Evolutionary conservation across 306 rosid species (phyloP), one percentile per base, ranked within the genome.

Genomic region (Mimosa pudica): DNA sequence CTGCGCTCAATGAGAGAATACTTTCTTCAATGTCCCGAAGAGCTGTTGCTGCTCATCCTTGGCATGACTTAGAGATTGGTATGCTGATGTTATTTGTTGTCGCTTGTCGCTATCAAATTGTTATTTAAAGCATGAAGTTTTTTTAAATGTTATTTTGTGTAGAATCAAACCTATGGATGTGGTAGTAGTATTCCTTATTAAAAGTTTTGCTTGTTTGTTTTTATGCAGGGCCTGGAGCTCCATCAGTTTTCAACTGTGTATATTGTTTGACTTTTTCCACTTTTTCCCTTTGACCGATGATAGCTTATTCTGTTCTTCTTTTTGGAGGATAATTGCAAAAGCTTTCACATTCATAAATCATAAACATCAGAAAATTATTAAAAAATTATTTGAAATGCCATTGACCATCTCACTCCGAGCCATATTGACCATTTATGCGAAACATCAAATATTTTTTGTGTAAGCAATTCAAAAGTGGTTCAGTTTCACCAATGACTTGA

Each of bases 41-140:
- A 90, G 83, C 96, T 69, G 80, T 92, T 78, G 98, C 98, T 70
- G 98, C 98, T 83, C 99, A 95, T 81, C 97, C 99, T 41, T 95
- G 99, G 99, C 99, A 95, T 62, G 99, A 95, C 79, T 80, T 95
- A 48, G 99, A 95, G 89, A 95, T 95, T 44, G 98, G 99, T 95
- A 83, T 24, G 33, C 7, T 33, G 45, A 30, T n/a, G 61, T 38
- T 14, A 44, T 68, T 33, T 44, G 79, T 9, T 3, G 6, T 68
- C 58, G 5, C 74, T 13, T 3, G 8, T 71, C 47, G 9, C 55
- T 8, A 73, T 80, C 67, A 41, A 10, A 51, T 60, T 63, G 79
- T 54, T 8, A 30, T 76, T 49, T 67, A 49, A 13, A 65, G 62
- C 46, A 42, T 36, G 33, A 30, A 33, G 6, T 8, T 52, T 73